Conservation (phyloP, 2,329 filamentous ascomycete genomes). For the Aspergillus candidus region DNA sequence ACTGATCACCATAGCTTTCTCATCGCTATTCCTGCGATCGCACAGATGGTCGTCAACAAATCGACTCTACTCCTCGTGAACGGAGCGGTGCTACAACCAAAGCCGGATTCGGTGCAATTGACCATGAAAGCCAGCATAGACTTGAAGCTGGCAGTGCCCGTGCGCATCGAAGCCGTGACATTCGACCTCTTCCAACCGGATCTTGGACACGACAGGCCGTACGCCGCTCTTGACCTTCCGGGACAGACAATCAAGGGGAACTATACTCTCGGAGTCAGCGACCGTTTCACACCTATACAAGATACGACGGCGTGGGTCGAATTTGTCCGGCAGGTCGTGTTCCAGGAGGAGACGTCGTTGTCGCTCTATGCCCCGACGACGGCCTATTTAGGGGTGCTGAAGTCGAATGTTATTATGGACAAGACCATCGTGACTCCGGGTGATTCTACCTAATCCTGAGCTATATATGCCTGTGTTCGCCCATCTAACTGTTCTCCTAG, state of each 20-base stretch:
- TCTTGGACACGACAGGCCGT: slow-evolving; percentile 7
- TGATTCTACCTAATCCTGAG: slow-evolving; percentile 13
- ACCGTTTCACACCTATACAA: too few relatives aligned
- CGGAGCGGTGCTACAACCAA: slow-evolving; percentile 14
- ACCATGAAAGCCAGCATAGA: slow-evolving; percentile 16
- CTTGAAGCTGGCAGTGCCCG: slow-evolving; percentile 14
- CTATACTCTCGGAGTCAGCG: slow-evolving; percentile 1
- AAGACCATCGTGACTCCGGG: slow-evolving; percentile 15
- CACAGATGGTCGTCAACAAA: slow-evolving; percentile 41
- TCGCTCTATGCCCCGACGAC: slow-evolving; percentile 10
- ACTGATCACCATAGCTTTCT: slow-evolving; percentile 34
- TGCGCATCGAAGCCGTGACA: slow-evolving; percentile 14
- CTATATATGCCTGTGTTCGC: neutral
- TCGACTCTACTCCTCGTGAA: slow-evolving; percentile 36
- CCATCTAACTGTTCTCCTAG: slow-evolving; percentile 7
- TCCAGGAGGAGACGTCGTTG: slow-evolving; percentile 12
- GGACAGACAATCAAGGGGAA: slow-evolving; percentile 19
- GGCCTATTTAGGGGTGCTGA: slow-evolving; percentile 13
- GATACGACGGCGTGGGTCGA: neutral
- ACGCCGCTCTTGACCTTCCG: slow-evolving; percentile 13
- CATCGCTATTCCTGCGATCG: slow-evolving; percentile 43
- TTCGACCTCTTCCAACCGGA: slow-evolving; percentile 12
- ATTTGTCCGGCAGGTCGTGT: slow-evolving; percentile 13
- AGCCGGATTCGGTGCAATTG: slow-evolving; percentile 15
- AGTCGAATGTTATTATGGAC: slow-evolving; percentile 8